A percentile compares a stretch with the other conserved stretches of the same genome.
Evolutionary conservation across 257 asterid species (phyloP).

Genomic region (Solanum corneliomulleri): DNA sequence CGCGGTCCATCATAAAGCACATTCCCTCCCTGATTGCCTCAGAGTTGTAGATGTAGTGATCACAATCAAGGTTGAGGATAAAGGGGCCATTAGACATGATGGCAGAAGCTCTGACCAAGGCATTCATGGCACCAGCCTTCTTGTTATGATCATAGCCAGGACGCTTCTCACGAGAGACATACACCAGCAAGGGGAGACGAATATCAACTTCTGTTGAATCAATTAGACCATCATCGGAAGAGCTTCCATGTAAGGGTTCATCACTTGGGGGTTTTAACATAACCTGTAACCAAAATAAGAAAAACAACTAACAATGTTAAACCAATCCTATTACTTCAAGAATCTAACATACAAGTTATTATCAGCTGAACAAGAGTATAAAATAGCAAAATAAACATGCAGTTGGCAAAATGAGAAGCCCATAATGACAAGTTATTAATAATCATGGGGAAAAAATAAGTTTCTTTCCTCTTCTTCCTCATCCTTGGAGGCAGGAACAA

Average conservation of each 20-base stretch:
- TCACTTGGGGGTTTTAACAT: constrained; percentile 94
- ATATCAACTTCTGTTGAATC: constrained; percentile 67
- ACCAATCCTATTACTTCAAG: not conserved
- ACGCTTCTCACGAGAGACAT: constrained; percentile 81
- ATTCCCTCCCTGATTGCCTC: constrained; percentile 74
- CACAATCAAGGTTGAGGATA: constrained; percentile 82
- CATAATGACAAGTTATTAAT: not conserved
- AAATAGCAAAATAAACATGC: not conserved
- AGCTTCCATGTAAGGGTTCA: constrained; percentile 49
- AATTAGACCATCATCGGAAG: constrained; percentile 36
- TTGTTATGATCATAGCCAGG: constrained; percentile 91
- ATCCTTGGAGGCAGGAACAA: not conserved
- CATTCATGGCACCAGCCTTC: constrained; percentile 95
- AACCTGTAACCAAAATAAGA: constrained; percentile 29
- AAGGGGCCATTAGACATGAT: constrained; percentile 90
- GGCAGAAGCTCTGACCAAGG: constrained; percentile 81
- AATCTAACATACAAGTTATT: not conserved
- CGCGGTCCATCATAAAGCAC: constrained; percentile 88
- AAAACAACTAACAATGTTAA: not conserved
- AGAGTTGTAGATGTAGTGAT: constrained; percentile 84
- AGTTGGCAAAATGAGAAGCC: not conserved
- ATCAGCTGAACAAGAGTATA: not conserved
- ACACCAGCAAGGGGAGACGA: constrained; percentile 79
- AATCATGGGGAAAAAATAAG: not conserved
- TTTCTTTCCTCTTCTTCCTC: not conserved